phyloP scores from a whole-genome alignment of 2,329 filamentous ascomycete species.

The Alternaria brassicicola region DNA sequence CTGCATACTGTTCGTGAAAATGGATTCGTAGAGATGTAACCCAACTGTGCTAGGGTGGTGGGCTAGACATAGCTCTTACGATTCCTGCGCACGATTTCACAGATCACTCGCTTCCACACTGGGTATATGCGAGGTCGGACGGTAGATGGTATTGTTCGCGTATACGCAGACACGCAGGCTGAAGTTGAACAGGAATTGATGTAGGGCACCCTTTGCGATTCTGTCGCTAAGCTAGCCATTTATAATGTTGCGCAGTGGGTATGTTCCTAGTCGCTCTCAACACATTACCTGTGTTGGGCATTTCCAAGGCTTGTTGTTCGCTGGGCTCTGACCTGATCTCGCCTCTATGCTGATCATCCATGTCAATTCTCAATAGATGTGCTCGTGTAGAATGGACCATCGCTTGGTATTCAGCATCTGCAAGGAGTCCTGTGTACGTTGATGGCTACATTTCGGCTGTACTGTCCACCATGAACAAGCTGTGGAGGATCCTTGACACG shows the following conservation, averaged over 20 bases:
- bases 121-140: too few relatives aligned
- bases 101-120: too few relatives aligned
- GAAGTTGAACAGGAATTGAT: neutral
- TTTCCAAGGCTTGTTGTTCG: neutral
- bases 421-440: neutral
- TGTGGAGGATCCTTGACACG: neutral
- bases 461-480: neutral
- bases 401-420: neutral
- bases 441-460: too few relatives aligned
- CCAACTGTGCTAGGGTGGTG: too few relatives aligned
- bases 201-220: neutral
- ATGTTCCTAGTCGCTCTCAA: fast-evolving
- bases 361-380: neutral
- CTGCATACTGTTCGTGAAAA: too few relatives aligned
- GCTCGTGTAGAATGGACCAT: too few relatives aligned
- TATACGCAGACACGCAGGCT: neutral
- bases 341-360: neutral
- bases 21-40: too few relatives aligned
- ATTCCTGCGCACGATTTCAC: too few relatives aligned
- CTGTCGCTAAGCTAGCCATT: neutral
- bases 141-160: too few relatives aligned
- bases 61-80: too few relatives aligned
- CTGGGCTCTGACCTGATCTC: neutral
- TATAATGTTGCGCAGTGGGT: neutral
- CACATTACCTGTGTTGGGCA: neutral